phyloP scores from a whole-genome alignment of 495 filamentous ascomycete genomes.

The Penicillium cinerascens region DNA sequence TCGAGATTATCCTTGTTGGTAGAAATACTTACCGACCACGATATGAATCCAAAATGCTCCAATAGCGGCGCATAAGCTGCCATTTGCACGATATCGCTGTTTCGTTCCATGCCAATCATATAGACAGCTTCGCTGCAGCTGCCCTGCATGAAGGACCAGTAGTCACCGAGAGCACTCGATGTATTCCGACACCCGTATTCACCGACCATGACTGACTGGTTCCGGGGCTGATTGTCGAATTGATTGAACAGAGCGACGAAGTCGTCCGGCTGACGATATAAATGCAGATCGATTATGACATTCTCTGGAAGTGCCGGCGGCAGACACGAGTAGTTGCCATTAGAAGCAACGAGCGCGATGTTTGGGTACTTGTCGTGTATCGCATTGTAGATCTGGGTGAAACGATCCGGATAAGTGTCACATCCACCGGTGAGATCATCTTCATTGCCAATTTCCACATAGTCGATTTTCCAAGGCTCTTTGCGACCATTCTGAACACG shows the following conservation, averaged over 20 bases:
- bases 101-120: conserved; percentile 64
- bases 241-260: conserved; percentile 53
- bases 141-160: conserved; percentile 50
- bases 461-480: conserved; percentile 45
- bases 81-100: conserved; percentile 55
- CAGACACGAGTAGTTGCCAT: conserved; percentile 31
- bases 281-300: conserved; percentile 45
- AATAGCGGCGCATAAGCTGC: conserved; percentile 50
- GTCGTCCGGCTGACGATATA: conserved; percentile 48
- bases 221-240: conserved; percentile 48
- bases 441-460: conserved; percentile 56
- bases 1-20: neutral
- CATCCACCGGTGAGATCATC: conserved; percentile 46
- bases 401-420: conserved; percentile 43
- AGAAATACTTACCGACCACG: conserved; percentile 36
- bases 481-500: conserved; percentile 43
- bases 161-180: conserved; percentile 27
- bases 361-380: conserved; percentile 45
- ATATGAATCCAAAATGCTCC: conserved; percentile 41
- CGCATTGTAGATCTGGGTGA: conserved; percentile 41
- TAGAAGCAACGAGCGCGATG: conserved; percentile 41
- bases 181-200: conserved; percentile 59
- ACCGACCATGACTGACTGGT: conserved; percentile 43
- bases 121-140: conserved; percentile 64
- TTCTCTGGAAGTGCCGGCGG: conserved; percentile 27